A percentile compares a stretch with the other conserved stretches of the same genome.
phyloP scores from a whole-genome alignment of 129 eudicot genomes.

The Arctium lappa region DNA sequence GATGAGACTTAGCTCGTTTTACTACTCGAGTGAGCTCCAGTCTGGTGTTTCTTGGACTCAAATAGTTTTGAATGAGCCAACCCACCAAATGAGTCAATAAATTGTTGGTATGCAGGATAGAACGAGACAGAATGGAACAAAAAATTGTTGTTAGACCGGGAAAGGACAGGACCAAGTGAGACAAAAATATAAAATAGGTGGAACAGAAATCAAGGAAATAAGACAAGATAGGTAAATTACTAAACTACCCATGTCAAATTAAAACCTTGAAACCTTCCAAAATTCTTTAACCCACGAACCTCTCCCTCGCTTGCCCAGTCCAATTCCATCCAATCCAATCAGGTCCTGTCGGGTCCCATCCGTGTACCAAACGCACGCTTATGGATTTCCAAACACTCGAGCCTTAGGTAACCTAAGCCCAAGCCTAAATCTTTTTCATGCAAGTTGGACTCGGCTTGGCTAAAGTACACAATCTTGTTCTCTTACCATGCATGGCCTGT shows the following conservation, averaged over 20 bases:
- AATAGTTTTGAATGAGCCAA: background rate
- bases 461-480: background rate
- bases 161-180: background rate
- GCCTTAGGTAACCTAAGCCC: too few species aligned
- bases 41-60: background rate
- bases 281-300: background rate
- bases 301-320: background rate
- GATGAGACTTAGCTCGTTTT: background rate
- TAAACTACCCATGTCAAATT: background rate
- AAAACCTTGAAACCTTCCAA: background rate
- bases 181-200: background rate
- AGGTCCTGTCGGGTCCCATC: too few species aligned
- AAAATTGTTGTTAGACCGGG: background rate
- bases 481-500: constrained; percentile 28
- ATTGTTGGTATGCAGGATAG: background rate
- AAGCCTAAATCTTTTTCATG: too few species aligned
- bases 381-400: background rate
- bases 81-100: background rate
- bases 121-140: background rate
- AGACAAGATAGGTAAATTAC: background rate
- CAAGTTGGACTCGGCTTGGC: background rate
- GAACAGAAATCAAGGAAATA: background rate
- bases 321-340: background rate
- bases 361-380: too few species aligned
- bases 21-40: background rate